Evolutionary conservation across 2,329 filamentous ascomycete species (phyloP).

Genomic region (Fusarium ambrosium): DNA sequence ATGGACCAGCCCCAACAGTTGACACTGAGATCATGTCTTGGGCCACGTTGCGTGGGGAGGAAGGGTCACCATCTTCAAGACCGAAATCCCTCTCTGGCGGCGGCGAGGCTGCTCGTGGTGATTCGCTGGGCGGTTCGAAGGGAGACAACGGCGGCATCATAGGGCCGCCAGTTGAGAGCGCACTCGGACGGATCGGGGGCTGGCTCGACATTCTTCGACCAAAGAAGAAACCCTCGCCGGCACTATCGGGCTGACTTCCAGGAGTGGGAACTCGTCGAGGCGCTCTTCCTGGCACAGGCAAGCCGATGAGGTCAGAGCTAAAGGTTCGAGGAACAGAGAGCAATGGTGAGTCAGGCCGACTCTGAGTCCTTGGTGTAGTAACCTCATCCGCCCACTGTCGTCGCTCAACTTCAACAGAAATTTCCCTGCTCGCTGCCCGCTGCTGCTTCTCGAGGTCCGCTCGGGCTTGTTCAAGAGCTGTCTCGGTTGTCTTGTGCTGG

Average conservation of each 20-base stretch:
- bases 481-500: slow-evolving; percentile 75
- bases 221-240: slow-evolving; percentile 56
- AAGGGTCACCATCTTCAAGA: slow-evolving; percentile 60
- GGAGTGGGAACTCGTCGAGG: slow-evolving; percentile 56
- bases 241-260: slow-evolving; percentile 62
- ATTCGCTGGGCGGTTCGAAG: slow-evolving; percentile 57
- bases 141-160: slow-evolving; percentile 58
- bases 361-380: slow-evolving; percentile 60
- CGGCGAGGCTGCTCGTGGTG: slow-evolving; percentile 55
- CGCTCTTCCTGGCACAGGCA: slow-evolving; percentile 56
- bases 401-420: slow-evolving; percentile 57
- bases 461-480: slow-evolving; percentile 69
- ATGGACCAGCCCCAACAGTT: slow-evolving; percentile 90
- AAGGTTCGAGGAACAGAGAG: slow-evolving; percentile 65
- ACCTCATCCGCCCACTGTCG: slow-evolving; percentile 68
- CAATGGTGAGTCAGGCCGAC: slow-evolving; percentile 68
- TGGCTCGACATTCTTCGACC: slow-evolving; percentile 66
- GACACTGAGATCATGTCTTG: slow-evolving; percentile 91
- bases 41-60: slow-evolving; percentile 76
- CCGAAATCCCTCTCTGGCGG: slow-evolving; percentile 65
- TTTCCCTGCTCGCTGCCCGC: slow-evolving; percentile 46
- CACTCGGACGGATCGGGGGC: slow-evolving; percentile 58
- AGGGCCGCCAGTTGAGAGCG: slow-evolving; percentile 55
- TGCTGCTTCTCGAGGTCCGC: slow-evolving; percentile 66
- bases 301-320: slow-evolving; percentile 66